These are phyloP conservation scores for Petunia hybrid DNA, from an alignment of 305 asterid genomes.

Conservation along the genomic window DNA sequence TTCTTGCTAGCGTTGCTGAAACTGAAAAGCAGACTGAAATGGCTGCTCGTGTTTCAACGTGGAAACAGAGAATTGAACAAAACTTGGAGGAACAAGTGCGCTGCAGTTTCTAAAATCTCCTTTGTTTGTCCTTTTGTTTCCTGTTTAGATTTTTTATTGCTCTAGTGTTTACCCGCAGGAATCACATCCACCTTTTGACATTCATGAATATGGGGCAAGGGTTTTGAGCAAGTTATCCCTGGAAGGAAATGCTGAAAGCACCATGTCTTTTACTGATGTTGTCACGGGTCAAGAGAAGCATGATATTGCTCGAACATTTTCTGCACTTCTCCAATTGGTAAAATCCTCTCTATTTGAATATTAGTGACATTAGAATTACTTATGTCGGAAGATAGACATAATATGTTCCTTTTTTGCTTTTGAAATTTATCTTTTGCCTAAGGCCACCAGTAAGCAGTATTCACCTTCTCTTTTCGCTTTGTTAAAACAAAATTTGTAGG, in stretches of 20 bases:
- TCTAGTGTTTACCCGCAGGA: conserved; percentile 58
- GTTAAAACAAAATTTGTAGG: conserved; percentile 48
- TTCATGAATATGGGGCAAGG: conserved; percentile 81
- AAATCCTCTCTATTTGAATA: conserved; percentile 23
- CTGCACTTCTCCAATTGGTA: conserved; percentile 98
- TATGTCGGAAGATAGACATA: conserved; percentile 3
- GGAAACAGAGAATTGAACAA: conserved; percentile 96
- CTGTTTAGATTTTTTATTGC: conserved; percentile 4
- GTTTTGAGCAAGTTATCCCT: conserved; percentile 65
- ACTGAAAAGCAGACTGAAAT: conserved; percentile 84
- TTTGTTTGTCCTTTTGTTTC: not conserved
- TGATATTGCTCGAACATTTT: conserved; percentile 91
- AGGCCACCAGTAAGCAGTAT: not conserved
- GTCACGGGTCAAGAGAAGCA: conserved; percentile 87
- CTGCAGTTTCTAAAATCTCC: conserved; percentile 30
- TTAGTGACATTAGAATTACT: not conserved
- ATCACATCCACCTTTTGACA: conserved; percentile 88
- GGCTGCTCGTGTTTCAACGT: conserved; percentile 88
- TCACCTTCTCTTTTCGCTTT: conserved; percentile 8
- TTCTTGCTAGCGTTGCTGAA: conserved; percentile 82
- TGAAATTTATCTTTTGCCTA: not conserved
- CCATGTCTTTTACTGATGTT: conserved; percentile 69
- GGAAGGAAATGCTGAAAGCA: conserved; percentile 47
- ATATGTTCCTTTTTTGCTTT: not conserved
- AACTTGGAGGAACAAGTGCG: conserved; percentile 86